These are phyloP conservation scores for Oryza glumipatula DNA, from an alignment of 176 grass and related monocot species.

Conservation along the genomic window DNA sequence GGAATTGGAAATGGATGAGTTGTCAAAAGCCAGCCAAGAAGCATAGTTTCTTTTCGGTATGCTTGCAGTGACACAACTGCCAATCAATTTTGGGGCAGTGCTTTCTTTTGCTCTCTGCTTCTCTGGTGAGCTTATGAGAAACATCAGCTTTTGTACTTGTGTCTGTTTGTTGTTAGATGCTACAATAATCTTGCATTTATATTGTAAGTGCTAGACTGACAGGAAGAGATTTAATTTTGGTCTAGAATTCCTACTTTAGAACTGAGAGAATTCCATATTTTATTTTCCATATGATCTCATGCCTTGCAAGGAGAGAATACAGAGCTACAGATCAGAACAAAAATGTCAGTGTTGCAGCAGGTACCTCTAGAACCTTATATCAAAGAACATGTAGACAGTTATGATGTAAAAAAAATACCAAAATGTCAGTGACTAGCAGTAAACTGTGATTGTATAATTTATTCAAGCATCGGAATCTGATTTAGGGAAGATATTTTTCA, in stretches of 20 bases:
- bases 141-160: conserved; percentile 36
- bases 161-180: conserved; percentile 43
- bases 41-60: conserved; percentile 53
- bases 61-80: not conserved
- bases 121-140: conserved; percentile 50
- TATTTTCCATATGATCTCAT: conserved; percentile 1
- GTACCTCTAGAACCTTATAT: not conserved
- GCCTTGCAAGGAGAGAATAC: not conserved
- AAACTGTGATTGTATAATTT: conserved; percentile 18
- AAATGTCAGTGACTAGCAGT: not conserved
- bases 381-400: not conserved
- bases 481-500: not conserved
- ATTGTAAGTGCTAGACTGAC: conserved; percentile 51
- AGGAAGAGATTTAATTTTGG: conserved; percentile 40
- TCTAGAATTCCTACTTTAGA: conserved; percentile 12
- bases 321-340: not conserved
- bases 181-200: conserved; percentile 54
- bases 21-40: conserved; percentile 50
- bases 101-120: conserved; percentile 29
- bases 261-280: not conserved
- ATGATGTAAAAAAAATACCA: conserved; percentile 1
- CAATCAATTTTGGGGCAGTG: conserved; percentile 39
- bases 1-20: conserved; percentile 78
- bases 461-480: not conserved
- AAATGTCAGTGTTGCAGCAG: conserved; percentile 22